Conservation (phyloP, 495 filamentous ascomycete genomes). For the Talaromyces thailandensis region DNA sequence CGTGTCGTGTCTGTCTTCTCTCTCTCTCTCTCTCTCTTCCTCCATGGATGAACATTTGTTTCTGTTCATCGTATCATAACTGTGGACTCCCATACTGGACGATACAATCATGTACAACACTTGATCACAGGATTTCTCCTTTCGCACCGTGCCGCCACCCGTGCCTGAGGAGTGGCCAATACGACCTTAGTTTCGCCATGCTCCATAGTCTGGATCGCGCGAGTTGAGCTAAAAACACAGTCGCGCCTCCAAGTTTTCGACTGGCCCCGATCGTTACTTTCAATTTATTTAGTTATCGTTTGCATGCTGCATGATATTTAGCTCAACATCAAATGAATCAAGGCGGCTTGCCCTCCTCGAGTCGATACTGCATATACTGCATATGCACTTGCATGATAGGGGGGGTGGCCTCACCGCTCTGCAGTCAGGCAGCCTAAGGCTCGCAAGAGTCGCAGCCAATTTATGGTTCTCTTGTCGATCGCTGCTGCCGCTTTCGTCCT, state of each 20-base stretch:
- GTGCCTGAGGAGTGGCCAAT: neutral
- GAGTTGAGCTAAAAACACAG: neutral
- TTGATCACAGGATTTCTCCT: neutral
- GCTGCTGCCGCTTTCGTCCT: neutral
- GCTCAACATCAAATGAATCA: neutral
- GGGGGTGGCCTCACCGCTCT: neutral
- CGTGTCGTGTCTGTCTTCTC: neutral
- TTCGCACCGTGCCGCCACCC: neutral
- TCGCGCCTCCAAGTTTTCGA: neutral
- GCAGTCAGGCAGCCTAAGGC: neutral
- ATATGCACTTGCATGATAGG: neutral
- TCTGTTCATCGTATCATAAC: too few relatives aligned
- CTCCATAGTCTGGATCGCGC: neutral
- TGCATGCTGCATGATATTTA: neutral
- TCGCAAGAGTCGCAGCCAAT: neutral
- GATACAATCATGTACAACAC: neutral
- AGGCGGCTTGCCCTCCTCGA: neutral
- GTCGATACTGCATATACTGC: neutral
- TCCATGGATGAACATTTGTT: neutral
- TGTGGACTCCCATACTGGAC: neutral
- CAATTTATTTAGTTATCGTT: neutral
- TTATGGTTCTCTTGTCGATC: neutral
- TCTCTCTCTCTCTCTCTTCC: neutral
- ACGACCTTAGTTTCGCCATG: neutral
- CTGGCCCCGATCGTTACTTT: neutral